These are phyloP conservation scores for Ophiostoma montium DNA, from an alignment of 2,329 filamentous ascomycete genomes.

Conservation along the genomic window DNA sequence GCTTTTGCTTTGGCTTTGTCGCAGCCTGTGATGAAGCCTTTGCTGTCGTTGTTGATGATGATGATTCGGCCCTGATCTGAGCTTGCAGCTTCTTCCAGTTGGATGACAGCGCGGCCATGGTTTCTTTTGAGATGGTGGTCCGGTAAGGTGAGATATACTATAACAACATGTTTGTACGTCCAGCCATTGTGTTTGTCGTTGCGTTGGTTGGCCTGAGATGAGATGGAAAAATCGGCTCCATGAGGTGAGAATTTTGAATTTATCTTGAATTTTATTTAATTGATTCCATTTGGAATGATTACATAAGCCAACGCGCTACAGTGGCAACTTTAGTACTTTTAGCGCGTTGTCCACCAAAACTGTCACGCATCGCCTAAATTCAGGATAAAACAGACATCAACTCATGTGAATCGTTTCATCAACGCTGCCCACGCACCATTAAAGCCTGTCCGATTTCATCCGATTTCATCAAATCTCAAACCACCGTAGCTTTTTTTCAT, in stretches of 20 bases:
- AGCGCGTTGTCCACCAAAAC: not conserved
- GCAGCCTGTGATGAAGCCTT: slow-evolving; percentile 15
- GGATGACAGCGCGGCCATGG: slow-evolving; percentile 39
- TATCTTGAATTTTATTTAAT: not conserved
- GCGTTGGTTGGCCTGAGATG: not conserved
- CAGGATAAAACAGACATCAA: not conserved
- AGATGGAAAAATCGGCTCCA: not conserved
- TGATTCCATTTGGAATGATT: not conserved
- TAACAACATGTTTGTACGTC: too few species aligned
- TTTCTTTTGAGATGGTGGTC: not conserved
- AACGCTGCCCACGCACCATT: slow-evolving; percentile 2
- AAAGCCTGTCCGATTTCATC: slow-evolving; percentile 2
- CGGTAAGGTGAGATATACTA: too few species aligned
- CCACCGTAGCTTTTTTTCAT: too few species aligned
- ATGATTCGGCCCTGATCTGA: slow-evolving; percentile 35
- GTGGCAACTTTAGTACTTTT: not conserved
- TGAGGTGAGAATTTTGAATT: not conserved
- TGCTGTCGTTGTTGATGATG: slow-evolving; percentile 13
- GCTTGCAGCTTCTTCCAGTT: slow-evolving; percentile 73
- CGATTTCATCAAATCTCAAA: slow-evolving; percentile 3
- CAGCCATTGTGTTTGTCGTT: too few species aligned
- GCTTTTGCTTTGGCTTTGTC: slow-evolving; percentile 18
- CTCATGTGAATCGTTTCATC: slow-evolving; percentile 1
- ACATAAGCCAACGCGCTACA: not conserved
- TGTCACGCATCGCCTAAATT: slow-evolving; percentile 1